These are phyloP conservation scores for Sphagnum magellanicum DNA, from an alignment of 228 moss, liverwort and hornwort genomes.

Conservation along the genomic window DNA sequence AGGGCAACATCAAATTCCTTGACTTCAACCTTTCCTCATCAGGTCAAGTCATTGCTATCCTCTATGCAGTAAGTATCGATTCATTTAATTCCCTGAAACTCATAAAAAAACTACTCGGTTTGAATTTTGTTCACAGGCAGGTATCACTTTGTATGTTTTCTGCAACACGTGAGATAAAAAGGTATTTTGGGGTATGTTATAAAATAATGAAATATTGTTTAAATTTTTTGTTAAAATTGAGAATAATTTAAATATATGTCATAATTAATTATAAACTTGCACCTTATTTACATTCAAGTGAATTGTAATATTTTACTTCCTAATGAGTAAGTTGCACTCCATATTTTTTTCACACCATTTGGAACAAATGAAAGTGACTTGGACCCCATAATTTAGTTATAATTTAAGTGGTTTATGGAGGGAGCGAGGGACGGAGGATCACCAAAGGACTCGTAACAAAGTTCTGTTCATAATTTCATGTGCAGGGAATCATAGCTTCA, in stretches of 20 bases:
- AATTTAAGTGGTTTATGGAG: background rate
- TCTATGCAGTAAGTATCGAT: slow-evolving; percentile 28
- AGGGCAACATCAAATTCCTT: slow-evolving; percentile 17
- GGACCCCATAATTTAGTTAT: background rate
- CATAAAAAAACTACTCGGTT: too few relatives aligned
- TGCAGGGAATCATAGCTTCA: slow-evolving; percentile 49
- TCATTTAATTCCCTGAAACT: background rate
- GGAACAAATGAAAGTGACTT: background rate
- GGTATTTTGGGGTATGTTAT: too few relatives aligned
- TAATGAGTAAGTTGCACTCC: background rate
- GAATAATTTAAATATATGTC: too few relatives aligned
- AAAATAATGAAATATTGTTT: too few relatives aligned
- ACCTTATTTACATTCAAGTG: background rate
- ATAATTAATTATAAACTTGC: background rate
- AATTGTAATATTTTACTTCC: background rate
- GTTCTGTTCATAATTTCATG: background rate
- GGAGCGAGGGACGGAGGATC: too few relatives aligned
- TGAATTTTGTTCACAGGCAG: too few relatives aligned
- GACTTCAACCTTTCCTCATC: slow-evolving; percentile 11
- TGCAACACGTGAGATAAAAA: too few relatives aligned
- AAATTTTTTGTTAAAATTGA: too few relatives aligned
- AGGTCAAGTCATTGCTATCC: slow-evolving; percentile 19
- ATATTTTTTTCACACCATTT: background rate
- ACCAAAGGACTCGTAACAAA: too few relatives aligned
- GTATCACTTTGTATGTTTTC: too few relatives aligned